Evolutionary conservation across 176 grass and related monocot species (phyloP).

Genomic region (Lolium multiflorum): DNA sequence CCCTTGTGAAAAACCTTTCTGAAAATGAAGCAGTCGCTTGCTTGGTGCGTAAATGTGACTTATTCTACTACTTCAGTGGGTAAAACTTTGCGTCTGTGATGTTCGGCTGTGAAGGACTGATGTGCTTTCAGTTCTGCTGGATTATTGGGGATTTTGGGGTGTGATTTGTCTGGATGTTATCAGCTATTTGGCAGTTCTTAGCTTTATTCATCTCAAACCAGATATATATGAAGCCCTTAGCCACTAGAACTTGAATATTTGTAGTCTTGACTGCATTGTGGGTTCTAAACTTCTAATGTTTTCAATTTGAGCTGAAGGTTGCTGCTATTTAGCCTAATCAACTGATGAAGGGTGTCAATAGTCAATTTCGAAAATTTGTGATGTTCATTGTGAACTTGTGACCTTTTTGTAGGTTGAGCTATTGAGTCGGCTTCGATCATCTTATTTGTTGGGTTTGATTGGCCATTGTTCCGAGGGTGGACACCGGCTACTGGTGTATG

Average conservation of each 20-base stretch:
- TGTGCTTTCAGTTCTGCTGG: not conserved
- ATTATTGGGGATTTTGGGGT: not conserved
- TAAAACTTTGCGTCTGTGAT: constrained; percentile 21
- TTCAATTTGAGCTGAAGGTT: not conserved
- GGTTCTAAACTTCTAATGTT: constrained; percentile 21
- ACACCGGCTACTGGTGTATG: constrained; percentile 88
- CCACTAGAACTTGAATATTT: not conserved
- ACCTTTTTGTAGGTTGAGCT: constrained; percentile 80
- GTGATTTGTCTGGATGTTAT: not conserved
- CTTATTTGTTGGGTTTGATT: constrained; percentile 76
- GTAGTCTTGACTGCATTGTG: not conserved
- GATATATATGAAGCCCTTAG: not conserved
- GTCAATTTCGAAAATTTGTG: not conserved
- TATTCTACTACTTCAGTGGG: not conserved
- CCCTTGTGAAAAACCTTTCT: constrained; percentile 25
- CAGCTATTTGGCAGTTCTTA: not conserved
- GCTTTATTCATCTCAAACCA: not conserved
- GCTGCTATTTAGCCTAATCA: constrained; percentile 8
- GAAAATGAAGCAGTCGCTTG: not conserved
- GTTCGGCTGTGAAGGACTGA: not conserved
- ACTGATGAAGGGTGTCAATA: not conserved
- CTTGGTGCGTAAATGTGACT: not conserved
- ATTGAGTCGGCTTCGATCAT: constrained; percentile 78
- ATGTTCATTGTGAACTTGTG: constrained; percentile 23
- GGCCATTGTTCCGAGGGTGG: constrained; percentile 90